Percentiles rank a stretch among this genome's conserved stretches.
phyloP scores from a whole-genome alignment of 495 filamentous ascomycete genomes.

The Penicillium malachiteum region DNA sequence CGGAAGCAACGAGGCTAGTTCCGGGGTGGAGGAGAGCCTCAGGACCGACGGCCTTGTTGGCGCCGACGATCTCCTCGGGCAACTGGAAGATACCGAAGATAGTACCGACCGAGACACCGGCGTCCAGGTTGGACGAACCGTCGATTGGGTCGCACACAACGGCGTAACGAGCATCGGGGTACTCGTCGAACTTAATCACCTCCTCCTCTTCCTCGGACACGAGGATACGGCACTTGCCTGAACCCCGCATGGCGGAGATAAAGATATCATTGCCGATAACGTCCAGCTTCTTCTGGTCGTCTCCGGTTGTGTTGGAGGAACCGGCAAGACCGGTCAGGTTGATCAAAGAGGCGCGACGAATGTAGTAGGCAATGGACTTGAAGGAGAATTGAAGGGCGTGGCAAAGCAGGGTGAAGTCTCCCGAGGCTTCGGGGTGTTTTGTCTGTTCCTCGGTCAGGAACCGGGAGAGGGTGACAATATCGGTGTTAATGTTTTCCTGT shows the following conservation, averaged over 20 bases:
- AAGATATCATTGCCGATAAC: constrained; percentile 98
- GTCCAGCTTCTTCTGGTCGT: constrained; percentile 99
- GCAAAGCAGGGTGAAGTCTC: constrained; percentile 98
- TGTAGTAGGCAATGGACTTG: constrained; percentile 99
- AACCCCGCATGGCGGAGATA: constrained; percentile 88
- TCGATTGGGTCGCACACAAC: constrained; percentile 98
- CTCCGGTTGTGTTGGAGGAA: constrained; percentile 90
- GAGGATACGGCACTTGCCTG: constrained; percentile 81
- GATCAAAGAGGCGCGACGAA: constrained; percentile 93
- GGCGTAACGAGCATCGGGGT: constrained; percentile 80
- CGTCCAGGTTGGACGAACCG: constrained; percentile 95
- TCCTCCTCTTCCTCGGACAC: constrained; percentile 98
- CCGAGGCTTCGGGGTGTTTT: constrained; percentile 91
- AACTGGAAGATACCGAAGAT: constrained; percentile 96
- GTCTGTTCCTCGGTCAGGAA: constrained; percentile 94
- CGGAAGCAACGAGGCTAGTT: constrained; percentile 85
- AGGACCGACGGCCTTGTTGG: constrained; percentile 57
- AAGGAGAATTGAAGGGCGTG: constrained; percentile 98
- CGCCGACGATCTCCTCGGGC: constrained; percentile 63
- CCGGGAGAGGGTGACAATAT: constrained; percentile 91
- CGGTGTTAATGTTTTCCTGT: constrained; percentile 83
- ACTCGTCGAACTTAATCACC: constrained; percentile 79
- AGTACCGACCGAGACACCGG: constrained; percentile 95
- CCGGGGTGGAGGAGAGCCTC: constrained; percentile 87
- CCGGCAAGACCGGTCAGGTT: constrained; percentile 94